Evolutionary conservation across 306 rosid genomes (phyloP).

Genomic region (Cucumis cinereus): DNA sequence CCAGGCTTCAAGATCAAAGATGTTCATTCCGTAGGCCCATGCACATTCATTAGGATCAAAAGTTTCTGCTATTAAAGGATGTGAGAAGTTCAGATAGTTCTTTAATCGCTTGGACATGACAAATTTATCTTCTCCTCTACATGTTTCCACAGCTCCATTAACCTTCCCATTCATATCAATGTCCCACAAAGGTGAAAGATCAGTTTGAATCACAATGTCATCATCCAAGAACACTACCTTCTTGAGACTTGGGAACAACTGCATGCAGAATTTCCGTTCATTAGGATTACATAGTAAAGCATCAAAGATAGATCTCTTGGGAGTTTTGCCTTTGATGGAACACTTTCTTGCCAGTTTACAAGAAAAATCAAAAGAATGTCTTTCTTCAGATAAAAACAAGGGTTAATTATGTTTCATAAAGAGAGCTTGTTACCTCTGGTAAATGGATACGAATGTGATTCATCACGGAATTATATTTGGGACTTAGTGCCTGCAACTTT

Average conservation of each 20-base stretch:
- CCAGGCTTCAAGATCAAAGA: constrained; percentile 94
- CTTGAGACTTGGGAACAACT: constrained; percentile 89
- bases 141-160: constrained; percentile 96
- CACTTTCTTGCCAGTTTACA: not conserved
- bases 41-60: constrained; percentile 80
- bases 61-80: constrained; percentile 51
- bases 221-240: constrained; percentile 95
- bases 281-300: not conserved
- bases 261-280: constrained; percentile 1
- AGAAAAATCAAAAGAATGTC: not conserved
- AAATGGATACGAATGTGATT: constrained; percentile 89
- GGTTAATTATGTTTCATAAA: not conserved
- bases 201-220: constrained; percentile 89
- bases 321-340: not conserved
- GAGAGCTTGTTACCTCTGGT: constrained; percentile 57
- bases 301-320: not conserved
- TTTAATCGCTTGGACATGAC: constrained; percentile 92
- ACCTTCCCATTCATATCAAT: constrained; percentile 85
- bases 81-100: constrained; percentile 96
- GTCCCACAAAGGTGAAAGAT: constrained; percentile 98
- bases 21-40: constrained; percentile 99
- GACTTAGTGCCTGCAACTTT: constrained; percentile 92
- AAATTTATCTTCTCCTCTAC: constrained; percentile 78
- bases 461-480: constrained; percentile 95
- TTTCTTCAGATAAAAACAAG: not conserved